Base-by-base conservation (phyloP, 2,329 filamentous ascomycete species). In the Madurella fahalii region DNA sequence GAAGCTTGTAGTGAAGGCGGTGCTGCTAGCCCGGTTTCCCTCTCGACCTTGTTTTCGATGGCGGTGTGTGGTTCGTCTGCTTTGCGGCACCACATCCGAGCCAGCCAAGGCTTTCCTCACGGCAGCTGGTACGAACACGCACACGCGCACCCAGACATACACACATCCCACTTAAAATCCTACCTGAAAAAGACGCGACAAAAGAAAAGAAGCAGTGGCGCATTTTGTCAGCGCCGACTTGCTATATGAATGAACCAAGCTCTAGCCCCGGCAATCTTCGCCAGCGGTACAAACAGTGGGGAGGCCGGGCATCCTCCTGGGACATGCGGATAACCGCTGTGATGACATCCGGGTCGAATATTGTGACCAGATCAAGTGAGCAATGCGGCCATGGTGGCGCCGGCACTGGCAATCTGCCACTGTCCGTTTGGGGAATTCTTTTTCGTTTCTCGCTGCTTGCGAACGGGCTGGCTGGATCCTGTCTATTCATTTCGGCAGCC, bases 1-100 rank as follows among this genome's bases (percentile, higher is more conserved):
- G 32, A 49, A 43, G 48, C 48, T 39, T 42, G 56, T 40, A 32
- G 39, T 40, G 56, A 48, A 30, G 56, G 56, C 56, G 42, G 52
- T 58, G 56, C 52, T 47, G 39, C 52, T 52, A 49, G 34, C 32
- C 47, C n/a, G 44, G 18, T 46, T 50, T 31, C n/a, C 46, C 32
- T 37, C 9, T 47, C 25, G 43, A 40, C 37, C 45, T 15, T 45
- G 40, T 31, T 50, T 16, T 39, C 41, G 17, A 48, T 48, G 46
- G 56, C 52, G 53, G 53, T 58, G 52, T 50, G 49, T 53, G 52
- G 47, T 42, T 11, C 40, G 42, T 40, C 20, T 31, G 15, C 32
- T 41, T n/a, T 31, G 46, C 43, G 25, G 45, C 49, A 40, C 40
- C 13, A 41, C 9, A 12, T 17, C 16, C 39, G 31, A 43, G n/a